Conservation (phyloP, 176 grass and related monocot species). For the Paspalum notatum region DNA sequence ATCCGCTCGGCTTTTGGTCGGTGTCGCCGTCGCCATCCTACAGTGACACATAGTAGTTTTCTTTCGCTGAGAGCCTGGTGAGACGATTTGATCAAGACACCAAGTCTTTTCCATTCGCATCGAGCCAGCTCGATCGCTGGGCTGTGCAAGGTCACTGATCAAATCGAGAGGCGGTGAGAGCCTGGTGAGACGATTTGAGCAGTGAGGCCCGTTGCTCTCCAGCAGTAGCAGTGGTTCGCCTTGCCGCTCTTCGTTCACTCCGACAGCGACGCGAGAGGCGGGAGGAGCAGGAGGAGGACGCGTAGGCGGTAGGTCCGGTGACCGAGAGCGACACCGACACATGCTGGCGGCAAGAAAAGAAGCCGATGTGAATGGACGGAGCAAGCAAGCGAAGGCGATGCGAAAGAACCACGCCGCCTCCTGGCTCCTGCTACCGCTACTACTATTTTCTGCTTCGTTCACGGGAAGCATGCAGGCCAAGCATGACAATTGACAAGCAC, state of each 20-base stretch:
- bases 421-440: background rate
- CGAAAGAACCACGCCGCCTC: background rate
- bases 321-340: background rate
- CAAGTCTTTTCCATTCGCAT: conserved; percentile 8
- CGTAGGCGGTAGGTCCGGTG: background rate
- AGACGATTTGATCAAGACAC: conserved; percentile 9
- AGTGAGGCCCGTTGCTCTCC: conserved; percentile 8
- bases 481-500: no score
- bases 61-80: no score
- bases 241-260: background rate
- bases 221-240: background rate
- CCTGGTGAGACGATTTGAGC: no score
- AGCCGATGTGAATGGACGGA: background rate
- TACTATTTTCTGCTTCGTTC: background rate
- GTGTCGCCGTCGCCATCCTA: background rate
- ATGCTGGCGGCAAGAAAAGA: background rate
- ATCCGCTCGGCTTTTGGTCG: background rate
- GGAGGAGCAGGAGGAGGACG: background rate
- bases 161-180: no score
- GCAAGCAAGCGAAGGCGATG: background rate
- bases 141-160: no score
- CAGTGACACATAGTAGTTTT: background rate
- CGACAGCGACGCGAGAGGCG: conserved; percentile 19
- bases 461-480: background rate
- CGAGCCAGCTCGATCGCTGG: background rate